Evolutionary conservation across 768 basidiomycete genomes (phyloP).

Genomic region (Harrya chromipes): DNA sequence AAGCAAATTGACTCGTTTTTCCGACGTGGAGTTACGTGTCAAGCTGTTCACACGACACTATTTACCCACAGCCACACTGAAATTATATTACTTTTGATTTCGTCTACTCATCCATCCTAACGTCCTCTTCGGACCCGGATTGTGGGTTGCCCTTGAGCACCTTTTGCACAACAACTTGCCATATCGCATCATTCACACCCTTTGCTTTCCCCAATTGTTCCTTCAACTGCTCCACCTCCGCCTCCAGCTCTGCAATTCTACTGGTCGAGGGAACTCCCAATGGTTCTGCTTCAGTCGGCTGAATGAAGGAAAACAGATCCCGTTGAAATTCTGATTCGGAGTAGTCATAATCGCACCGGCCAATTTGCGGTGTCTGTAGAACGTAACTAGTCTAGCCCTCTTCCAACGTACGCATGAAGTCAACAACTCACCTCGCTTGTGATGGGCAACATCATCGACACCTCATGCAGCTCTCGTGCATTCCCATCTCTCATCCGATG

Average conservation of each 20-base stretch:
- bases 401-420: background rate
- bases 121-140: background rate
- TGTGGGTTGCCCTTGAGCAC: slow-evolving; percentile 35
- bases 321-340: slow-evolving; percentile 52
- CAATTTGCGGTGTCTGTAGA: slow-evolving; percentile 17
- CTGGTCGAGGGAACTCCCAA: slow-evolving; percentile 43
- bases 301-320: slow-evolving; percentile 67
- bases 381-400: background rate
- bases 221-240: slow-evolving; percentile 62
- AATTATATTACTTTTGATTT: too few species aligned
- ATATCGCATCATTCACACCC: slow-evolving; percentile 91
- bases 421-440: slow-evolving; percentile 38
- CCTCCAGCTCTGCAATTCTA: slow-evolving; percentile 65
- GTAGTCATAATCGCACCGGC: slow-evolving; percentile 37
- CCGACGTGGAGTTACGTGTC: background rate
- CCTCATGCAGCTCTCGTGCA: slow-evolving; percentile 66
- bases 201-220: slow-evolving; percentile 81
- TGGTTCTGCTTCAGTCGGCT: slow-evolving; percentile 35
- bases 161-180: slow-evolving; percentile 78
- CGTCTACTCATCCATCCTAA: slow-evolving; percentile 13
- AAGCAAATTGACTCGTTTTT: background rate
- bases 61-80: slow-evolving; percentile 18
- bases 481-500: slow-evolving; percentile 70
- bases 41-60: slow-evolving; percentile 14
- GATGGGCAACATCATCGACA: slow-evolving; percentile 56